Evolutionary conservation across 176 grass and related monocot species (phyloP), one percentile per base, ranked within the genome.

Genomic region (Aegilops bicornis): DNA sequence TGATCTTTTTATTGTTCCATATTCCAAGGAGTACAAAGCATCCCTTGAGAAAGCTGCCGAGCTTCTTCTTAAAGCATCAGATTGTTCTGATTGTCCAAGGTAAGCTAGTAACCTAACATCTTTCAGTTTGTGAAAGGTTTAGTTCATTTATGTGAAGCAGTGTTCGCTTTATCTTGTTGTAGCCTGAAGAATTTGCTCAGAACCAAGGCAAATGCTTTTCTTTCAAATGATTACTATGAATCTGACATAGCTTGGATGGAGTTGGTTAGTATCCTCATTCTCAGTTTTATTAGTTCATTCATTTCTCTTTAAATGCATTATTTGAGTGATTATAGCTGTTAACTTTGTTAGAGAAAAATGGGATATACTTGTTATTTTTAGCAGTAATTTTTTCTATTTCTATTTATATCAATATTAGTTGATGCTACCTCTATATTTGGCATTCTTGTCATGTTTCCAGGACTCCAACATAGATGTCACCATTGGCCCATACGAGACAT

Each of bases 241-340:
- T 98, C 93, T 88, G 93, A 98, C 69, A 89, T 98, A 90, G 93
- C 96, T 45, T 98, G 96, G 96, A 98, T 98, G 89, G 91, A 95
- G 69, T 88, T 95, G 93, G 96, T 98, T 84, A 82, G 95, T 91
- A 80, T 66, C 29, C 48, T 85, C 59, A 27, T 77, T 73, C 22
- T 81, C 39, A 58, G 4, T 86, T 79, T 80, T 73, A 20, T 84
- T 77, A 50, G 33, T 90, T 64, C 15, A 64, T 73, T 82, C 6
- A 10, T 73, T 54, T 84, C 33, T 68, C 73, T 68, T 50, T 52
- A 76, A 76, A 67, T 79, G 33, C 10, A 69, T 23, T 64, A 72
- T 19, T 47, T 17, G 14, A 29, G 10, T 77, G 39, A 36, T 39
- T 37, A 88, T 54, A 74, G 29, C 45, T 75, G 24, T 20, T 35